Conservation (phyloP, 2,329 filamentous ascomycete genomes). For the Talaromyces sp. region DNA sequence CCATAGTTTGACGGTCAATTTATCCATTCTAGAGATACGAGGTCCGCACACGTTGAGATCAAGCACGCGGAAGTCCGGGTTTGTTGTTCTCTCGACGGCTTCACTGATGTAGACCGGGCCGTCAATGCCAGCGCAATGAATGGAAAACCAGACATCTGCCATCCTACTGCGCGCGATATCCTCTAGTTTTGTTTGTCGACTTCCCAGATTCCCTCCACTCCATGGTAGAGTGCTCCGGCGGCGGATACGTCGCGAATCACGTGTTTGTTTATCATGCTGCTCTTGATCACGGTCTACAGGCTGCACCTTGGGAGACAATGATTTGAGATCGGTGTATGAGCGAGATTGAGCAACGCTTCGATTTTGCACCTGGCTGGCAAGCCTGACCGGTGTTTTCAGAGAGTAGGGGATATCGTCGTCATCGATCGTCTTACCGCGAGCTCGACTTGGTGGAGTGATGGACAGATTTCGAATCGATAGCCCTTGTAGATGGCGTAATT, state of each 20-base stretch:
- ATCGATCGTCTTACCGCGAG: constrained; percentile 63
- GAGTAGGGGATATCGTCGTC: constrained; percentile 68
- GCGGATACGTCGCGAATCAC: constrained; percentile 30
- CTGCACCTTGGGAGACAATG: constrained; percentile 22
- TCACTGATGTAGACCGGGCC: constrained; percentile 91
- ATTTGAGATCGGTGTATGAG: constrained; percentile 53
- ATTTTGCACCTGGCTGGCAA: constrained; percentile 51
- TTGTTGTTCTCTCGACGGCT: constrained; percentile 72
- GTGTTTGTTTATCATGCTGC: constrained; percentile 21
- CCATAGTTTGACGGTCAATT: constrained; percentile 71
- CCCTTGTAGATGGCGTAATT: constrained; percentile 79
- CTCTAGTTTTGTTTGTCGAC: constrained; percentile 71
- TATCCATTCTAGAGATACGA: constrained; percentile 61
- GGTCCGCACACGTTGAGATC: constrained; percentile 65
- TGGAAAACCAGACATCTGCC: constrained; percentile 83
- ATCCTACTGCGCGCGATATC: constrained; percentile 66
- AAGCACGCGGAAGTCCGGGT: constrained; percentile 85
- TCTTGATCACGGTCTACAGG: constrained; percentile 21
- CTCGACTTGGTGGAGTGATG: constrained; percentile 55
- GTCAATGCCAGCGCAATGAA: constrained; percentile 64
- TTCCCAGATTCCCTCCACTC: constrained; percentile 56
- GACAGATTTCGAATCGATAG: constrained; percentile 83
- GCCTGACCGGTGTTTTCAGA: constrained; percentile 64
- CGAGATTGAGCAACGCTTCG: constrained; percentile 54
- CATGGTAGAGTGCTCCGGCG: constrained; percentile 62